A percentile compares a stretch with the other conserved stretches of the same genome.
Evolutionary conservation across 2,329 filamentous ascomycete genomes (phyloP).

Genomic region (Elsinoe necatrix): DNA sequence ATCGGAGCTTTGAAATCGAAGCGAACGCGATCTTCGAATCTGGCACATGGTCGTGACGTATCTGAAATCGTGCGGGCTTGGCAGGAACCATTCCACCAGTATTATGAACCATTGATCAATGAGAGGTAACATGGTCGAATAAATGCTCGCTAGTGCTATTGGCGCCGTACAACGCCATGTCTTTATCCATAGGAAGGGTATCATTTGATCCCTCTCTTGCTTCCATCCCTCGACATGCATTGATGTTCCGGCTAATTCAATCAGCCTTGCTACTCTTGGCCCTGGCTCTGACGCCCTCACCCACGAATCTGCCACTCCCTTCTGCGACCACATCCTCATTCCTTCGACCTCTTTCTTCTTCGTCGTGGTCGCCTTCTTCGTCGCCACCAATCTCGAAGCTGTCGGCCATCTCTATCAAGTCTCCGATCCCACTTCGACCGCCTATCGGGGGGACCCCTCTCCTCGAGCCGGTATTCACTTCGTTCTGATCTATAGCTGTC

Average conservation of each 20-base stretch:
- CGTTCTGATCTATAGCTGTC: conserved; percentile 21
- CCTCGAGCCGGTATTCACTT: conserved; percentile 26
- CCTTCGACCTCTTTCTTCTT: conserved; percentile 23
- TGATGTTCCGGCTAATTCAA: neutral
- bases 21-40: conserved; percentile 1
- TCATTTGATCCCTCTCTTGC: neutral
- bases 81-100: neutral
- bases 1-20: conserved; percentile 12
- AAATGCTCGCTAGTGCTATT: conserved; percentile 3
- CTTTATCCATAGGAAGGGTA: neutral
- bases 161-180: neutral
- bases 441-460: conserved; percentile 18
- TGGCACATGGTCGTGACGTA: conserved; percentile 15
- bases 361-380: conserved; percentile 25
- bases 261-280: conserved; percentile 4
- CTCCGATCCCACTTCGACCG: conserved; percentile 40
- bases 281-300: conserved; percentile 3
- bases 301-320: conserved; percentile 11
- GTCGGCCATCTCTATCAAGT: conserved; percentile 66
- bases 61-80: conserved; percentile 8
- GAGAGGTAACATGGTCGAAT: neutral
- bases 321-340: neutral
- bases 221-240: neutral
- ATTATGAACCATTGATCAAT: neutral
- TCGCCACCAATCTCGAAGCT: conserved; percentile 38